Conservation (phyloP, 768 basidiomycete genomes). For the Chiua virens region DNA sequence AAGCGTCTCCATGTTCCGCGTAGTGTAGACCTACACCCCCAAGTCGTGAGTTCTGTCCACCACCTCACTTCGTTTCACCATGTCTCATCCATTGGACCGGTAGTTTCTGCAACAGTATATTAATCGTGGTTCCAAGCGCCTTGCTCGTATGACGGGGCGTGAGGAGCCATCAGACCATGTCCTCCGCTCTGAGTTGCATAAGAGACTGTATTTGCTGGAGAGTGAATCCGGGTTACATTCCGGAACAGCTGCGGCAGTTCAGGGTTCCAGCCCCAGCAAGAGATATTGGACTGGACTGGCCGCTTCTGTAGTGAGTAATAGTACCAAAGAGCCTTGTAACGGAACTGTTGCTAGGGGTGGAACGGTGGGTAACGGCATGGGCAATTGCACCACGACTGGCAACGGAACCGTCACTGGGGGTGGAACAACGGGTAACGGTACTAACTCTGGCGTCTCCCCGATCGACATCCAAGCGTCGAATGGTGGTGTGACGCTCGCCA, state of each 20-base stretch:
- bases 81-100: not conserved
- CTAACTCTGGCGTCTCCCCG: conserved; percentile 33
- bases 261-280: conserved; percentile 6
- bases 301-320: conserved; percentile 3
- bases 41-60: conserved; percentile 37
- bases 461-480: conserved; percentile 36
- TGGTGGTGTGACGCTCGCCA: conserved; percentile 43
- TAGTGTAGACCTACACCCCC: conserved; percentile 39
- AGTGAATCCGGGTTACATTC: conserved; percentile 19
- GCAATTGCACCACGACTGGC: not conserved
- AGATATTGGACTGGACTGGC: conserved; percentile 9
- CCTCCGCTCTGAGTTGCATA: conserved; percentile 45
- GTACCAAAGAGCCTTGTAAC: conserved; percentile 5
- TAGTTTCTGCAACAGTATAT: conserved; percentile 71
- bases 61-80: not conserved
- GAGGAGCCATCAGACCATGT: conserved; percentile 47
- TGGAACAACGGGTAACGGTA: conserved; percentile 14
- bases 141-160: conserved; percentile 68
- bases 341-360: conserved; percentile 7
- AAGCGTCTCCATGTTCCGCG: conserved; percentile 34
- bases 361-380: not conserved
- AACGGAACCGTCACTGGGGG: conserved; percentile 9
- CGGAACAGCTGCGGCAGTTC: not conserved
- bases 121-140: conserved; percentile 62
- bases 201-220: conserved; percentile 41